phyloP scores from a whole-genome alignment of 305 asterid species.

The Fraxinus sp. region DNA sequence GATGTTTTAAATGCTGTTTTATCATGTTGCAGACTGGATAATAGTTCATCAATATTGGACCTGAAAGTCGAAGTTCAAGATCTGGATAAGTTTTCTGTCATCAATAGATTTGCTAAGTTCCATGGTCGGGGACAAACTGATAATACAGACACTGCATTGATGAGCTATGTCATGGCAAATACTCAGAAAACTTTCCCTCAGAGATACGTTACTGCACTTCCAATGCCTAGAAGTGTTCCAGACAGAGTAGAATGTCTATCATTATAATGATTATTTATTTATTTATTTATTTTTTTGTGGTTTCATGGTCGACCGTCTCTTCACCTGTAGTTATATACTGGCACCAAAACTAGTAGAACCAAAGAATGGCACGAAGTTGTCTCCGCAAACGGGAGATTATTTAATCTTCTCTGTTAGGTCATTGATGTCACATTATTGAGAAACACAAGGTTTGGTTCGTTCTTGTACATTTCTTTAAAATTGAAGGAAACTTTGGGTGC shows the following conservation, averaged over 20 bases:
- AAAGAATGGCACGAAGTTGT: conserved; percentile 29
- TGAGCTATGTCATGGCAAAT: conserved; percentile 36
- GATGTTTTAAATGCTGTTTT: neutral
- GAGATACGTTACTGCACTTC: conserved; percentile 74
- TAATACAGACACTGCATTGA: conserved; percentile 43
- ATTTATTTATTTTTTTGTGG: conserved; percentile 24
- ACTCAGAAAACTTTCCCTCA: conserved; percentile 52
- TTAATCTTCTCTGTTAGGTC: conserved; percentile 30
- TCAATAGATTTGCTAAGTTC: conserved; percentile 80
- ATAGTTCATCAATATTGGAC: conserved; percentile 66
- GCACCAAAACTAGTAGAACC: conserved; percentile 39
- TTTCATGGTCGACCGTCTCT: conserved; percentile 28
- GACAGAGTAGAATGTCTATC: conserved; percentile 72
- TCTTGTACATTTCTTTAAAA: conserved; percentile 38
- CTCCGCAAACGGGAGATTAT: conserved; percentile 30
- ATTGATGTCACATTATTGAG: conserved; percentile 30
- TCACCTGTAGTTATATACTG: conserved; percentile 32
- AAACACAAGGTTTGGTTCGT: conserved; percentile 34
- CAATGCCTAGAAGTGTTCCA: conserved; percentile 72
- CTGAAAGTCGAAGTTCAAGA: conserved; percentile 76
- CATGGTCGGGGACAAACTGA: conserved; percentile 79
- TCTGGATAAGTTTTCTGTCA: conserved; percentile 76
- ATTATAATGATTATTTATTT: conserved; percentile 44
- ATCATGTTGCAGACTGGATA: conserved; percentile 56
- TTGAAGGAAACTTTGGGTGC: conserved; percentile 28